These are phyloP conservation scores for Skeletonema marinoi DNA, from an alignment of 108 stramenopile species.

Conservation along the genomic window DNA sequence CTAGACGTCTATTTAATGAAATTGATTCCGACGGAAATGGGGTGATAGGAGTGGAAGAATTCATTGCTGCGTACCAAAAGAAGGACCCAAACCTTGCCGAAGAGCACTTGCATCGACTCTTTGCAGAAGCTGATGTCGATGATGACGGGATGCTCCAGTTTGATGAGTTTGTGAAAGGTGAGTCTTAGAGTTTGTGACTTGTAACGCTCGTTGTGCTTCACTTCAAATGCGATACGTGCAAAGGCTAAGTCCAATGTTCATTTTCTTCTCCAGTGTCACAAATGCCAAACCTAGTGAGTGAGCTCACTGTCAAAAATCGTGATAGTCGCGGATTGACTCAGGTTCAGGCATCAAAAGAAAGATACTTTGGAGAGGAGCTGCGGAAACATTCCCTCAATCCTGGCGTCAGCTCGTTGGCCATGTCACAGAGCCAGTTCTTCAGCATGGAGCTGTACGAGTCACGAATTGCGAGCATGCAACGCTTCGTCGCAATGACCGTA, in stretches of 20 bases:
- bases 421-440: slow-evolving; percentile 47
- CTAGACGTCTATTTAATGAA: slow-evolving; percentile 40
- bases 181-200: background rate
- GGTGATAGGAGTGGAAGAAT: slow-evolving; percentile 31
- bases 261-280: slow-evolving; percentile 8
- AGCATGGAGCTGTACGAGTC: slow-evolving; percentile 62
- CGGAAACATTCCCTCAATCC: slow-evolving; percentile 20
- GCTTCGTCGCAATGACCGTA: slow-evolving; percentile 57
- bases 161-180: slow-evolving; percentile 47
- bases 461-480: slow-evolving; percentile 52
- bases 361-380: slow-evolving; percentile 50
- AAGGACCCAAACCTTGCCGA: slow-evolving; percentile 23
- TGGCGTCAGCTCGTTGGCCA: slow-evolving; percentile 29
- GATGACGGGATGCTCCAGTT: slow-evolving; percentile 44
- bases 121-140: slow-evolving; percentile 50
- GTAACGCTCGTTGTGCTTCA: background rate
- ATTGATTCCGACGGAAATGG: slow-evolving; percentile 42
- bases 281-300: slow-evolving; percentile 41
- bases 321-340: slow-evolving; percentile 41
- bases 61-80: slow-evolving; percentile 49
- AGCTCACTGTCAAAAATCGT: slow-evolving; percentile 41
- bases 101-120: slow-evolving; percentile 32
- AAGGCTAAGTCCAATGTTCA: background rate
- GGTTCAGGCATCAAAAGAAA: slow-evolving; percentile 43
- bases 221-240: background rate